Percentiles rank a stretch among this genome's conserved stretches.
Evolutionary conservation across 106 monocot genomes (phyloP).

Genomic region (Dendrobium huoshanense): DNA sequence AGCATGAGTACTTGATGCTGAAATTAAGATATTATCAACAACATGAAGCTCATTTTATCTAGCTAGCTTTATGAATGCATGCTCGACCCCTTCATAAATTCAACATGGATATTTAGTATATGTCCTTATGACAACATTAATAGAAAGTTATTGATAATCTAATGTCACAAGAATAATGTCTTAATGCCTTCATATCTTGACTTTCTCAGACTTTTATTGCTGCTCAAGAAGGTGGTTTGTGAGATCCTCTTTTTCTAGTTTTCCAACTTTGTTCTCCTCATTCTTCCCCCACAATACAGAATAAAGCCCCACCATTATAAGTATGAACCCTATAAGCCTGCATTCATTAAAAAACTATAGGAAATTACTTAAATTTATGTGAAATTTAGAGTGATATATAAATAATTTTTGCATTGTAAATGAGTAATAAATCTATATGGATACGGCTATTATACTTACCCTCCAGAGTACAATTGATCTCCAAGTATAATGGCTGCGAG

Average conservation of each 20-base stretch:
- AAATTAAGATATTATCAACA: no score
- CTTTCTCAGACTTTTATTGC: conserved; percentile 20
- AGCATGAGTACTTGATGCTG: no score
- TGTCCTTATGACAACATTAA: no score
- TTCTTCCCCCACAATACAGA: conserved; percentile 85
- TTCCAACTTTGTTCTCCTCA: conserved; percentile 36
- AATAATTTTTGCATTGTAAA: background rate
- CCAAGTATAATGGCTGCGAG: conserved; percentile 67
- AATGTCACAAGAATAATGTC: background rate
- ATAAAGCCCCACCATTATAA: conserved; percentile 77
- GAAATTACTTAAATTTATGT: background rate
- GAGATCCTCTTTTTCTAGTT: conserved; percentile 18
- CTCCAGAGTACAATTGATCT: conserved; percentile 76
- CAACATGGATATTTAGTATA: no score
- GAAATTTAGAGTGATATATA: no score
- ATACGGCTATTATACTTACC: conserved; percentile 21
- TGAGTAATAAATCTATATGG: background rate
- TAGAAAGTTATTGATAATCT: no score
- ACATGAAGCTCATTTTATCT: no score
- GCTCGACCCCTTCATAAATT: no score
- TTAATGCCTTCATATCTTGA: no score
- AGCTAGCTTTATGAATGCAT: no score
- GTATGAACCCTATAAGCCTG: conserved; percentile 71
- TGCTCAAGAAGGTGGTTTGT: conserved; percentile 39
- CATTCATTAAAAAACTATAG: background rate